phyloP scores from a whole-genome alignment of 2,329 filamentous ascomycete species.

The Emergomyces orientalis region DNA sequence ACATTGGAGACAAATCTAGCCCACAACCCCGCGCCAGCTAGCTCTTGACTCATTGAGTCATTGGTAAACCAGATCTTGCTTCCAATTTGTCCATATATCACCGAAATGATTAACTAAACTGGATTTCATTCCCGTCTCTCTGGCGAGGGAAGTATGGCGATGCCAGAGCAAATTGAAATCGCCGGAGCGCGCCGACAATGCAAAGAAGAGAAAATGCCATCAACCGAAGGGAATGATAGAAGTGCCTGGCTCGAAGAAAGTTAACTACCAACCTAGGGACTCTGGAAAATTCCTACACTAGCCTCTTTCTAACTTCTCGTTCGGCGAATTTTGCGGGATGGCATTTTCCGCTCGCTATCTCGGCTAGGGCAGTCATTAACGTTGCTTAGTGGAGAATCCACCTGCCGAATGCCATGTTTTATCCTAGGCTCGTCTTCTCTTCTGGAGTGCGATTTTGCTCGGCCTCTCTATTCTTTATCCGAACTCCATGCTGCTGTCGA shows the following conservation, averaged over 20 bases:
- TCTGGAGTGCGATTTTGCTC: not conserved
- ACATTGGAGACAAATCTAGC: not conserved
- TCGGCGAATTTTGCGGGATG: not conserved
- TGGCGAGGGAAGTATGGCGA: not conserved
- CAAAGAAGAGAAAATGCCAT: not conserved
- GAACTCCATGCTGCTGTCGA: too few species aligned
- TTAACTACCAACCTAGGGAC: not conserved
- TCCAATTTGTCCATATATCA: not conserved
- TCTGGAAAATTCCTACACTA: not conserved
- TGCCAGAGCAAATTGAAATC: not conserved
- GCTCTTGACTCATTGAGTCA: too few species aligned
- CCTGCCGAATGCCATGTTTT: not conserved
- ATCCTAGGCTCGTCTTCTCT: not conserved
- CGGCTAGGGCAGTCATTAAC: conserved; percentile 1
- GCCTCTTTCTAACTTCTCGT: not conserved
- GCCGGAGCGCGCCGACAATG: not conserved
- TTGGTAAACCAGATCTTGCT: not conserved
- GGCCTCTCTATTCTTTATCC: not conserved
- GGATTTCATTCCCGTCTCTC: not conserved
- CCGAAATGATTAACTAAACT: not conserved
- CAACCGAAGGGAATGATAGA: not conserved
- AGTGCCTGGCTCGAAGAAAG: not conserved
- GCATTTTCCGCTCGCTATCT: not conserved
- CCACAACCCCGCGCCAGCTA: not conserved
- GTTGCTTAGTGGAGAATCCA: not conserved